Evolutionary conservation across 2,329 filamentous ascomycete species (phyloP).

Genomic region (Beauveria sp.): DNA sequence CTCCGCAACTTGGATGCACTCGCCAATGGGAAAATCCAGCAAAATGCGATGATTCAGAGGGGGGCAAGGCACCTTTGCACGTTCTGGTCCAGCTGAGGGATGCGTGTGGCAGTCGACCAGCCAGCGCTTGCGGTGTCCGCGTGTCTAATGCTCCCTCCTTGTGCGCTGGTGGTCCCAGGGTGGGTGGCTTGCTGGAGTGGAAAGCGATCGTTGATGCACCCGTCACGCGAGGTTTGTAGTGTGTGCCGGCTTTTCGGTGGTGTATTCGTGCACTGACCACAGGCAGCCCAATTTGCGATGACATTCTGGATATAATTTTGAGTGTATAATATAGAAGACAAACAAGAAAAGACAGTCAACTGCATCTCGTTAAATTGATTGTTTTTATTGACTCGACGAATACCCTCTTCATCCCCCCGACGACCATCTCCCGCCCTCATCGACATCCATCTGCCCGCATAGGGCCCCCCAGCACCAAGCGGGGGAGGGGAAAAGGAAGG

Average conservation of each 20-base stretch:
- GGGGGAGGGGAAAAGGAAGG: neutral
- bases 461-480: neutral
- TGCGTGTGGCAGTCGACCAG: slow-evolving; percentile 4
- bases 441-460: slow-evolving; percentile 8
- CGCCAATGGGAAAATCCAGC: neutral
- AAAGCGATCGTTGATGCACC: slow-evolving; percentile 7
- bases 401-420: neutral
- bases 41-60: neutral
- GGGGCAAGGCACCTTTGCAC: no score
- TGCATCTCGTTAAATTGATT: neutral
- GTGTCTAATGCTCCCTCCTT: neutral
- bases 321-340: neutral
- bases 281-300: neutral
- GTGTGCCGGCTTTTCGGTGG: neutral
- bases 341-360: neutral
- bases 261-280: neutral
- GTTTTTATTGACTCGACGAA: slow-evolving; percentile 2
- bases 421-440: slow-evolving; percentile 7
- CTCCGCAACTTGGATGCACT: neutral
- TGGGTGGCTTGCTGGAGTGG: neutral
- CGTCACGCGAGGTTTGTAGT: slow-evolving; percentile 4
- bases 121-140: slow-evolving; percentile 1
- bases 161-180: neutral
- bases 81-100: slow-evolving; percentile 2
- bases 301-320: no score